Evolutionary conservation across 768 basidiomycete genomes (phyloP), one percentile per base, ranked within the genome.

Genomic region (Phaffia australis): DNA sequence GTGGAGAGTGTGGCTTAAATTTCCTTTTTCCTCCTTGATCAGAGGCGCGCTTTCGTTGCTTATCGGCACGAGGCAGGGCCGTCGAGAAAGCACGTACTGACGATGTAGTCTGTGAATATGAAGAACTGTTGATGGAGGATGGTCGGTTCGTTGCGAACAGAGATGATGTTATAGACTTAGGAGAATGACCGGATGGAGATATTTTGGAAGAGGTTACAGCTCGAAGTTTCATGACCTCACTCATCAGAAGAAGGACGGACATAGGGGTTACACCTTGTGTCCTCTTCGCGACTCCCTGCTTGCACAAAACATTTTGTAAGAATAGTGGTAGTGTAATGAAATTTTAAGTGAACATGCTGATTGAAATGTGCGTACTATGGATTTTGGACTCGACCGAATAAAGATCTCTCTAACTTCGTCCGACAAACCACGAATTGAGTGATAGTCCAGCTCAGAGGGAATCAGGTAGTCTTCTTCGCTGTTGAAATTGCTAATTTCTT

Each of bases 211-310:
- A 2, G 58, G 50, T n/a, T 42, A 42, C 35, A 42, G 57, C 21
- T 50, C 35, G 15, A 19, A 60, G 32, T 47, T 60, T 48, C 1
- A 55, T 8, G 55, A 67, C 46, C n/a, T 47, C 55, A 23, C 46
- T 55, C 66, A 67, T 62, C 30, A 67, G 21, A 47, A 56, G n/a
- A 25, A 67, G 66, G 18, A 67, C 30, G 11, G 60, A 32, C 30
- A 55, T 81, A 1, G 90, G 90, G 3, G 91, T 94, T 83, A 93
- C 88, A 9, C 91, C 91, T 73, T 93, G 90, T 84, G 93, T 90
- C 30, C 90, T 80, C 75, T 90, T 91, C 19, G 87, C 91, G 3
- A 87, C 87, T n/a, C 90, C 90, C 89, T 91, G 64, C 46, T 9
- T 16, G n/a, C 48, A 46, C 30, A 46, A 47, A 30, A 49, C 46